These are phyloP conservation scores for Bondarzewia mesenterica DNA, from an alignment of 1,284 basidiomycete species.

Conservation along the genomic window DNA sequence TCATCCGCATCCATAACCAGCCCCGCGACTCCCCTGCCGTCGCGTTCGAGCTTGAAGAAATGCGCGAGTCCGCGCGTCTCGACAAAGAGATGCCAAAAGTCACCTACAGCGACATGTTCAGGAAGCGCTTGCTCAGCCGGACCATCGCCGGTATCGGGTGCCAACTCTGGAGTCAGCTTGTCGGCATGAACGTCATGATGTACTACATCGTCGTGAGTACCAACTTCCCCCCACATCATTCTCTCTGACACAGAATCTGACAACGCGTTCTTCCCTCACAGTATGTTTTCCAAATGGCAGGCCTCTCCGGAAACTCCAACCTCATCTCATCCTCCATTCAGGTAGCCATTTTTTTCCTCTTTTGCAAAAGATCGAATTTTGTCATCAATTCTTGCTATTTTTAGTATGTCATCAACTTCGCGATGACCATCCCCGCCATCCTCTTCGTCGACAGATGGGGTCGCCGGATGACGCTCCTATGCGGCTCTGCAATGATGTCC, in stretches of 20 bases:
- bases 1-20: background rate
- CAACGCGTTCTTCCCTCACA: background rate
- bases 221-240: background rate
- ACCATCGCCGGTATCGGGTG: constrained; percentile 48
- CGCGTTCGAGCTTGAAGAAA: background rate
- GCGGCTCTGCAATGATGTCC: constrained; percentile 31
- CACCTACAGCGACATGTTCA: constrained; percentile 13
- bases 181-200: constrained; percentile 43
- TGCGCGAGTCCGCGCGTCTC: constrained; percentile 12
- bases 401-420: constrained; percentile 30
- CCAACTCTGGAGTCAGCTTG: constrained; percentile 61
- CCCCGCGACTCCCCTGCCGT: background rate
- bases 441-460: constrained; percentile 31
- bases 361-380: background rate
- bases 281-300: constrained; percentile 31
- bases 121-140: constrained; percentile 46
- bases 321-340: constrained; percentile 35
- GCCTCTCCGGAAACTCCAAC: constrained; percentile 34
- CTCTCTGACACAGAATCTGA: background rate
- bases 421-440: constrained; percentile 32
- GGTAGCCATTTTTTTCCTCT: background rate
- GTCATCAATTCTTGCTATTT: background rate
- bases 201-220: constrained; percentile 4
- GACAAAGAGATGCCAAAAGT: background rate
- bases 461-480: constrained; percentile 39